Evolutionary conservation across 2,329 filamentous ascomycete genomes (phyloP), one percentile per base, ranked within the genome.

Genomic region (Aquanectria penicillioides): DNA sequence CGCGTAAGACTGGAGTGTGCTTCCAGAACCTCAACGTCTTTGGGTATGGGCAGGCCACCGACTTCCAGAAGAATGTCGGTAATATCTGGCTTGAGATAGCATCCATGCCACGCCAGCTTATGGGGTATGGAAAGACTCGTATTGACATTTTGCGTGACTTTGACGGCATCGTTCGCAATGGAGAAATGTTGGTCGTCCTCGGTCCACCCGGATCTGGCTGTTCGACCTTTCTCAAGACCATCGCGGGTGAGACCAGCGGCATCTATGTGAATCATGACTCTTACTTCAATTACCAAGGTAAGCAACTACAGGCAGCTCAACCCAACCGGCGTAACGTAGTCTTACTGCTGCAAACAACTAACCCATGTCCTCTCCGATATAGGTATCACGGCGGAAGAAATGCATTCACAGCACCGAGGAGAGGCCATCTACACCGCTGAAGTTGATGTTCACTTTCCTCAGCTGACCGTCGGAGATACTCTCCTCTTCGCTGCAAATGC

Each of bases 371-470:
- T 13, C 11, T 20, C 10, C 11, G 7, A 15, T 20, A 18, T 7
- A 67, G 65, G 65, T 6, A 67, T 67, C 22, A 44, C 64, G 6
- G 62, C 65, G 10, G 36, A 64, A 5, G 65, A 67, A 34, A 69
- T 69, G 66, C 66, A 69, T 25, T 48, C 57, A 3, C 57, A 60
- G 8, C 67, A 69, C 76, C 86, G 90, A 17, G 91, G 92, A 53
- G 91, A 94, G 75, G 90, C 89, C 56, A 93, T 94, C 71, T 94
- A 94, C 77, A 93, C 89, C 0, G 90, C 90, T 54, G 91, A 94
- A 75, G 89, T 91, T 26, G 92, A 94, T 71, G 88, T 89, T 3
- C 90, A 93, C 74, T 93, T 93, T 68, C 89, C 90, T 5, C 84
- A 87, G 74, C 77, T 94, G 66, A 88, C 85, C 4, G 90, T 93